phyloP scores from a whole-genome alignment of 495 filamentous ascomycete genomes.

The Trypethelium eluteriae region DNA sequence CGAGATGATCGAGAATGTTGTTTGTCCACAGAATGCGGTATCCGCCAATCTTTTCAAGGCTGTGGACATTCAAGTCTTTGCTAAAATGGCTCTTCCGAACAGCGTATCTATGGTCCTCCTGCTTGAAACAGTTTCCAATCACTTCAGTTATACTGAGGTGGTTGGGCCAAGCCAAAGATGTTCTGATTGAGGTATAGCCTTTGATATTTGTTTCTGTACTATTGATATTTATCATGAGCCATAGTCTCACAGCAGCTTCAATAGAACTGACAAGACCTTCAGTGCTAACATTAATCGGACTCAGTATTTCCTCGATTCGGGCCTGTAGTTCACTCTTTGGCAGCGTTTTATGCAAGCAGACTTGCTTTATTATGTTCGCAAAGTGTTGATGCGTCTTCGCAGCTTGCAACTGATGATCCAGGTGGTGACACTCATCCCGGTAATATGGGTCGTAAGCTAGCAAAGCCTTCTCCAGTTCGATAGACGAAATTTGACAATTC shows the following conservation, averaged over 20 bases:
- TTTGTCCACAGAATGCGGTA: slow-evolving; percentile 4
- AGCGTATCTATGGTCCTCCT: background rate
- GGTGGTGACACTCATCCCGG: slow-evolving; percentile 1
- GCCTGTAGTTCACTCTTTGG: background rate
- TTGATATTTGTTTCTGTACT: background rate
- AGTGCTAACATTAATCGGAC: background rate
- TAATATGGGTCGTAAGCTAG: background rate
- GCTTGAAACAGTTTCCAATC: background rate
- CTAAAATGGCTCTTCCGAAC: background rate
- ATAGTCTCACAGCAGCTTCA: slow-evolving; percentile 16
- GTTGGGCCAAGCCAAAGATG: slow-evolving; percentile 11
- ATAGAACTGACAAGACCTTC: slow-evolving; percentile 19
- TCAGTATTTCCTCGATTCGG: slow-evolving; percentile 1
- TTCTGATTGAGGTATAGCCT: slow-evolving; percentile 10
- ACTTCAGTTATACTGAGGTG: background rate
- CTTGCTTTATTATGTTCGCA: background rate
- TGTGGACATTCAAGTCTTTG: background rate
- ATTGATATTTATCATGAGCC: slow-evolving; percentile 20
- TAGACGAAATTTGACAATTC: slow-evolving; percentile 11
- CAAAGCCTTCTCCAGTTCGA: background rate
- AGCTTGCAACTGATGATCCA: slow-evolving; percentile 1
- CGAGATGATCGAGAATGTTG: slow-evolving; percentile 2
- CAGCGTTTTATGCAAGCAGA: slow-evolving; percentile 1
- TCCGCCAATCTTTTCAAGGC: slow-evolving; percentile 1
- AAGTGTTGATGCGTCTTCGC: slow-evolving; percentile 3